These are phyloP conservation scores for Hebeloma cylindrosporum DNA, from an alignment of 768 basidiomycete genomes.

Conservation along the genomic window DNA sequence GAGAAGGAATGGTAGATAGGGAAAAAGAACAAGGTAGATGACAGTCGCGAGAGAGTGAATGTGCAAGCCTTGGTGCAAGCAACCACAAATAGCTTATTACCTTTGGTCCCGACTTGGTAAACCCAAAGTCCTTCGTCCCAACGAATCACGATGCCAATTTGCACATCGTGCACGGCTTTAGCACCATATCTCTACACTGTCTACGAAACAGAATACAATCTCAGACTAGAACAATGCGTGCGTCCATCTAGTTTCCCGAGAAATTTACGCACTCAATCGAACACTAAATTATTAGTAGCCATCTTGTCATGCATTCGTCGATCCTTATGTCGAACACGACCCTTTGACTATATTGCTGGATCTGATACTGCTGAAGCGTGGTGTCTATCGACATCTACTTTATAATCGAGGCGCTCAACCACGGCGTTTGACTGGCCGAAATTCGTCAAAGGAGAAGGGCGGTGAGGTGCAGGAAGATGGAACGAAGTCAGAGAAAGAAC, in stretches of 20 bases:
- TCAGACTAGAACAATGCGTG: slow-evolving; percentile 84
- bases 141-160: slow-evolving; percentile 65
- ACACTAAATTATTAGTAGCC: slow-evolving; percentile 36
- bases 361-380: slow-evolving; percentile 78
- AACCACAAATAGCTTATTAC: no score
- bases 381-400: slow-evolving; percentile 77
- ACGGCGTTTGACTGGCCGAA: slow-evolving; percentile 36
- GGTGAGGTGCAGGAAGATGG: neutral
- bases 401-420: slow-evolving; percentile 78
- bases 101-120: no score
- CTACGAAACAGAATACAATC: slow-evolving; percentile 75
- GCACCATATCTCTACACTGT: slow-evolving; percentile 75
- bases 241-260: slow-evolving; percentile 29
- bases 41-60: no score
- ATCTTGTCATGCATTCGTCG: slow-evolving; percentile 67
- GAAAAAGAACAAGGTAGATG: no score
- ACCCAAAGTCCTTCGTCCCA: no score
- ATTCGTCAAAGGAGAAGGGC: slow-evolving; percentile 14
- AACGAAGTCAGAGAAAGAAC: slow-evolving; percentile 2
- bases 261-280: neutral
- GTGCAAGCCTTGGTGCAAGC: no score
- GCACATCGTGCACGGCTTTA: slow-evolving; percentile 70
- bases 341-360: slow-evolving; percentile 71
- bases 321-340: slow-evolving; percentile 88
- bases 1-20: neutral